phyloP scores from a whole-genome alignment of 2,329 filamentous ascomycete genomes.

The Botrytis hyacinthi region DNA sequence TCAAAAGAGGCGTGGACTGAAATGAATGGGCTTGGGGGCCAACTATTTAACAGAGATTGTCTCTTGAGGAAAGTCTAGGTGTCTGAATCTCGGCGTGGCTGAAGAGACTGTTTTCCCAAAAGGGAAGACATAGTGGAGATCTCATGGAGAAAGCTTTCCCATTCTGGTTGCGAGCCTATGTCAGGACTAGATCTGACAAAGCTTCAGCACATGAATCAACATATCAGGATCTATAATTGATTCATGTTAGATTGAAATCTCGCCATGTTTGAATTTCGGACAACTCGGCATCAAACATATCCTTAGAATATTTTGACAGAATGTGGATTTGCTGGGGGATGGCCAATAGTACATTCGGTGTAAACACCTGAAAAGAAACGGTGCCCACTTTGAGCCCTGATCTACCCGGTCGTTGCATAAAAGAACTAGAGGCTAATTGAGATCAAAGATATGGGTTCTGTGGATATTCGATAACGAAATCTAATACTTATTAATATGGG shows the following conservation, averaged over 20 bases:
- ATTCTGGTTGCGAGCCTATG: background rate
- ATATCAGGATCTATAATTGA: background rate
- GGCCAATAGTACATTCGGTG: background rate
- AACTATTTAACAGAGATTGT: slow-evolving; percentile 3
- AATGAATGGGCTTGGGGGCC: background rate
- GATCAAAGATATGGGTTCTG: background rate
- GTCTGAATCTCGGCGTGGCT: background rate
- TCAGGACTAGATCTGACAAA: background rate
- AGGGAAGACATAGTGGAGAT: background rate
- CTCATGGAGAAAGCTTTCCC: background rate
- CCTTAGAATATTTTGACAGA: background rate
- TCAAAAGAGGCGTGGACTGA: background rate
- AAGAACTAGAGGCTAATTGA: background rate
- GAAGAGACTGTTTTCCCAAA: background rate
- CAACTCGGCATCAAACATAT: background rate
- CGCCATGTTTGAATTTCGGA: background rate
- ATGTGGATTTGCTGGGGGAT: background rate
- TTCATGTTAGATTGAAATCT: background rate
- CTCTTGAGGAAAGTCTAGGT: background rate
- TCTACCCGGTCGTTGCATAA: background rate
- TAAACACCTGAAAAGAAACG: background rate
- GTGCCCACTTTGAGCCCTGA: background rate
- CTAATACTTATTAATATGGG: background rate
- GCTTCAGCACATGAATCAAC: background rate
- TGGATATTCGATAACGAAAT: slow-evolving; percentile 1